Base-by-base conservation (phyloP, 1,284 basidiomycete genomes). In the Rhodotorula glutinis region DNA sequence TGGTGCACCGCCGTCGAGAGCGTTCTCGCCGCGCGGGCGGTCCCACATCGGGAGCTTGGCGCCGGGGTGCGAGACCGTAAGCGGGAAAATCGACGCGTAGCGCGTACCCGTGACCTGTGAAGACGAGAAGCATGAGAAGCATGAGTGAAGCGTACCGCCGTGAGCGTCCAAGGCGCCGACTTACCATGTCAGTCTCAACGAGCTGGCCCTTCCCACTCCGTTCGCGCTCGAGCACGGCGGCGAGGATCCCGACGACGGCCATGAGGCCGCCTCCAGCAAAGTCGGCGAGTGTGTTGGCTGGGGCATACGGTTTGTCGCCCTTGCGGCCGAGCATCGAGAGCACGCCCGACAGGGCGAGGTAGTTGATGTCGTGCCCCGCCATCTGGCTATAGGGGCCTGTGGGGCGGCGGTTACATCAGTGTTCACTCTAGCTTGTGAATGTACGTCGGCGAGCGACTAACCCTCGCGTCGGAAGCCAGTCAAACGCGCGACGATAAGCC, bases 181-280 rank as follows among this genome's bases (percentile, higher is more conserved):
- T 43, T 73, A 87, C 89, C 90, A 92, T 91, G 76, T 92, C 87
- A 3, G 84, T 81, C 66, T 89, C 82, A 51, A 92, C 86, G 11
- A 92, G 81, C 77, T 91, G 89, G 8, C 90, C 90, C 33, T 75
- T 74, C 7, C 81, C 86, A 69, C 83, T 88, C 60, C 78, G 82
- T 33, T 79, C 79, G 54, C 89, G 83, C 74, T 90, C 87, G 55
- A 89, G 76, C 23, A 92, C 79, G 0, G 90, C 90, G 10, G 91
- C 81, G 16, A 92, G 81, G 69, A 92, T 87, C 9, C 90, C 90
- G 27, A 86, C 76, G 0, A 85, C 86, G 73, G 88, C 91, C 66
- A 86, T 84, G 47, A 90, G 77, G 5, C 88, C 88, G 13, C 90
- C 90, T 7, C 90, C 90, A 2, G 87, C 90, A 78, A 92, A 91